Base-by-base conservation (phyloP, 148 eudicot genomes). In the Chenopodium berlandieri region DNA sequence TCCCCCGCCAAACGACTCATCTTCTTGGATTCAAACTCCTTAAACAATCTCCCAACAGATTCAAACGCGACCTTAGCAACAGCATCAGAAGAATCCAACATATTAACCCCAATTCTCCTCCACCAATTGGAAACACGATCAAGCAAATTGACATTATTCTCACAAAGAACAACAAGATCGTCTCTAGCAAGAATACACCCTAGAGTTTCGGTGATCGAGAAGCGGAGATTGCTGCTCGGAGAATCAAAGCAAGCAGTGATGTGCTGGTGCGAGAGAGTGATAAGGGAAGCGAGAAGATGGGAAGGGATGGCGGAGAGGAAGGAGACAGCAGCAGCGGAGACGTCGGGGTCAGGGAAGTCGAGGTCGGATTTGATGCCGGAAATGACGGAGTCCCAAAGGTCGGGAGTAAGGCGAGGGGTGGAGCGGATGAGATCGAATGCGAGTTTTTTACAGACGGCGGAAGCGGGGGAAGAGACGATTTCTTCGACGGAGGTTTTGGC, bases 1-100 rank as follows among this genome's bases (percentile, higher is more conserved):
- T 96, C 98, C 3, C 99, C 98, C 0, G 99, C 99, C 73, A 96
- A 84, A 27, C 99, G 84, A 65, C 99, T 94, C 99, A 96, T 96
- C 75, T 86, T 84, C 83, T 96, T 96, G 17, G 95, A 87, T 72
- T 96, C 97, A 14, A 94, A 96, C 82, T 96, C 99, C 90, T 90
- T 97, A 73, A 95, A 95, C 85, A 95, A 78, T 78, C 91, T 89
- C 66, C 97, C 98, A 14, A 95, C 91, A 0, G 94, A 90, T 31
- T 95, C 98, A 56, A 95, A 95, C 12, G 97, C 97, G 0, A 95
- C 96, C 71, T 88, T 92, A 1, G 97, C 87, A 5, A 94, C 99
- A 2, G 87, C 19, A 83, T 96, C 99, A 0, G 97, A 83, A 4
- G 80, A 78, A 68, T 96, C 99, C 31, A 96, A 65, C 98, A 92